Percentiles rank a stretch among this genome's conserved stretches.
phyloP scores from a whole-genome alignment of 176 grass and related monocot genomes.

The Aegilops longissima region DNA sequence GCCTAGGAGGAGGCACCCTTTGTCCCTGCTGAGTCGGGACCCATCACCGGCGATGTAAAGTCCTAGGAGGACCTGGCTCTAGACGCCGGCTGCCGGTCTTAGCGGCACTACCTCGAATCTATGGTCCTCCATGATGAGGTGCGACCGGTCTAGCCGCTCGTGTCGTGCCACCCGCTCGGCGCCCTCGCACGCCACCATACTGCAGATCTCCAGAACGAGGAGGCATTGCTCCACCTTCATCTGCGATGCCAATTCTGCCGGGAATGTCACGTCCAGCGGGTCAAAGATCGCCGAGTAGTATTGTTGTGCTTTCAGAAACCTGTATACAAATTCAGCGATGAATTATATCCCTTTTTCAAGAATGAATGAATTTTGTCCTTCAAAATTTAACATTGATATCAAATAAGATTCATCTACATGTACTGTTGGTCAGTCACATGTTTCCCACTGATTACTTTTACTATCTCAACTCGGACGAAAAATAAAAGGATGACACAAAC shows the following conservation, averaged over 20 bases:
- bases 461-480: too few relatives aligned
- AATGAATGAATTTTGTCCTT: background rate
- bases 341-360: background rate
- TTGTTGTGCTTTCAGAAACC: slow-evolving; percentile 76
- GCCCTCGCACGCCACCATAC: slow-evolving; percentile 80
- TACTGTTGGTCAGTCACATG: background rate
- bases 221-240: slow-evolving; percentile 72
- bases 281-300: slow-evolving; percentile 95
- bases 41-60: slow-evolving; percentile 77
- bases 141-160: slow-evolving; percentile 65
- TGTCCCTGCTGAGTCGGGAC: slow-evolving; percentile 68
- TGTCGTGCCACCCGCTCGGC: slow-evolving; percentile 58
- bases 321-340: background rate
- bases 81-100: slow-evolving; percentile 63
- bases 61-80: slow-evolving; percentile 79
- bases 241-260: slow-evolving; percentile 37
- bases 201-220: slow-evolving; percentile 55
- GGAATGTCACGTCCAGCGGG: slow-evolving; percentile 58
- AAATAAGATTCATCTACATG: background rate
- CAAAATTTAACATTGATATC: background rate
- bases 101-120: slow-evolving; percentile 64
- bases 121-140: slow-evolving; percentile 34
- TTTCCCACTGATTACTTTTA: background rate
- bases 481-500: too few relatives aligned
- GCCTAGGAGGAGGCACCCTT: slow-evolving; percentile 72